phyloP scores from a whole-genome alignment of 352 stramenopile species.

The Aphanomyces invadans region DNA sequence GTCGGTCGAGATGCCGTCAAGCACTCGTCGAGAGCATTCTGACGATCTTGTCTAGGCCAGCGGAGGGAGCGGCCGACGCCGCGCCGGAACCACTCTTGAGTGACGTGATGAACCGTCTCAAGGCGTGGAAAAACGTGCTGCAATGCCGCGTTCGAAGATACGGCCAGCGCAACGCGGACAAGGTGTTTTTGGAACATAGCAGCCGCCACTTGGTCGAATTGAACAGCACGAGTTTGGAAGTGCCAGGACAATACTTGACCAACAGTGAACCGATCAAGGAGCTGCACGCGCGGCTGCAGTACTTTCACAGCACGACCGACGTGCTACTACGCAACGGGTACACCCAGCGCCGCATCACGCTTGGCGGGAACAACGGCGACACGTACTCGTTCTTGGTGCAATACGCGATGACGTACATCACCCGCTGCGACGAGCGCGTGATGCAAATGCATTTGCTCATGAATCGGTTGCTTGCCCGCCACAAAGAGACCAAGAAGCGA shows the following conservation, averaged over 20 bases:
- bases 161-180: conserved; percentile 58
- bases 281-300: conserved; percentile 83
- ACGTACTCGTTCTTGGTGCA: conserved; percentile 89
- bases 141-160: conserved; percentile 74
- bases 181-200: conserved; percentile 77
- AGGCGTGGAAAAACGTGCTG: conserved; percentile 87
- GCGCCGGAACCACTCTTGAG: conserved; percentile 49
- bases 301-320: conserved; percentile 84
- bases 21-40: background rate
- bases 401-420: conserved; percentile 90
- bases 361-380: conserved; percentile 84
- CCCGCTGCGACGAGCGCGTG: conserved; percentile 90
- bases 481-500: conserved; percentile 83
- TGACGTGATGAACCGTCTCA: conserved; percentile 84
- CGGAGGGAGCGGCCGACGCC: conserved; percentile 17
- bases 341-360: conserved; percentile 84
- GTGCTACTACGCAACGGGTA: conserved; percentile 82
- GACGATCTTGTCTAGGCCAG: background rate
- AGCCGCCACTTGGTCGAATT: conserved; percentile 86
- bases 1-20: background rate
- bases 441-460: conserved; percentile 90
- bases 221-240: conserved; percentile 80
- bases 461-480: conserved; percentile 72
- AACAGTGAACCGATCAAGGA: conserved; percentile 89
- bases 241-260: conserved; percentile 88